phyloP scores from a whole-genome alignment of 2,329 filamentous ascomycete genomes.

The Exophiala lecanii-corni region DNA sequence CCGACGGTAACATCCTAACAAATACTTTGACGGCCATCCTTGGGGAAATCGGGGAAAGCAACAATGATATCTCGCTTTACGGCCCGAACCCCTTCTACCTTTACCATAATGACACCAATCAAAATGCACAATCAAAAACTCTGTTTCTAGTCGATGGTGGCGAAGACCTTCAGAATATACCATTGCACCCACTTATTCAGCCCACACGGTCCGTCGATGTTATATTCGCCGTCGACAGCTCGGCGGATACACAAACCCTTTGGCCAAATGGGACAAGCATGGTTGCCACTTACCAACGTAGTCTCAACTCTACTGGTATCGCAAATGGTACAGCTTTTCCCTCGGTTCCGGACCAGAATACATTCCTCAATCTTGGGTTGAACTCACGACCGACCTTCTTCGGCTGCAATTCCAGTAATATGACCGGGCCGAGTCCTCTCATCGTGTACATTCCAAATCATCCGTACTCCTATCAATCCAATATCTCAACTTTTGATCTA shows the following conservation, averaged over 20 bases:
- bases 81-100: conserved; percentile 69
- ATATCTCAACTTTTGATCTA: conserved; percentile 51
- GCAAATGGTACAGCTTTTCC: conserved; percentile 68
- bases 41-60: conserved; percentile 53
- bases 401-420: conserved; percentile 22
- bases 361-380: conserved; percentile 70
- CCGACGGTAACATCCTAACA: conserved; percentile 51
- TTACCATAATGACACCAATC: conserved; percentile 57
- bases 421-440: conserved; percentile 16
- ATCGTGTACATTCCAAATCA: conserved; percentile 26
- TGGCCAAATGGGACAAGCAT: conserved; percentile 76
- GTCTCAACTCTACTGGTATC: conserved; percentile 48
- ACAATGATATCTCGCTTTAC: conserved; percentile 70
- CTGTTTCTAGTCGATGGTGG: conserved; percentile 75
- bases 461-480: conserved; percentile 56
- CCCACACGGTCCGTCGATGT: conserved; percentile 66
- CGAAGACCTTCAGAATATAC: conserved; percentile 72
- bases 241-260: conserved; percentile 61
- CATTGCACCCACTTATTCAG: conserved; percentile 70
- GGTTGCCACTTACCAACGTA: conserved; percentile 68
- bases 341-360: conserved; percentile 65
- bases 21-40: conserved; percentile 36
- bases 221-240: conserved; percentile 74
- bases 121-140: conserved; percentile 47
- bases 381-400: conserved; percentile 47